phyloP scores from a whole-genome alignment of 169 alveolate species.

The Sarcocystis neurona region DNA sequence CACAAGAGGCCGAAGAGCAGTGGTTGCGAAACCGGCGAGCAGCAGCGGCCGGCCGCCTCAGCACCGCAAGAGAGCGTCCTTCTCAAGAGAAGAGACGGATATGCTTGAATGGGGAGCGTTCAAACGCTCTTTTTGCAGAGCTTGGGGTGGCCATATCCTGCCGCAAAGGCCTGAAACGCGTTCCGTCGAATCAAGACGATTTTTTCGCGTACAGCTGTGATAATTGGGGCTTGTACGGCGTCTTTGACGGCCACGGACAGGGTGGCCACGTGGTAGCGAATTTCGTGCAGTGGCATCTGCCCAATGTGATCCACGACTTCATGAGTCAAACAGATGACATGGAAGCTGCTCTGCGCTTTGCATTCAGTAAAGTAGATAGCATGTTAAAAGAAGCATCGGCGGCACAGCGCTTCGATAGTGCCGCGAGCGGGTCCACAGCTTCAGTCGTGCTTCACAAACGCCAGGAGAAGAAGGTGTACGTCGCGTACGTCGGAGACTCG shows the following conservation, averaged over 20 bases:
- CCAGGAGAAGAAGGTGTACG: slow-evolving; percentile 47
- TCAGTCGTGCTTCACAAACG: slow-evolving; percentile 53
- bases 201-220: slow-evolving; percentile 57
- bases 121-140: slow-evolving; percentile 45
- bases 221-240: slow-evolving; percentile 69
- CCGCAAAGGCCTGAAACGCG: slow-evolving; percentile 82
- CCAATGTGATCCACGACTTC: slow-evolving; percentile 59
- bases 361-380: not conserved
- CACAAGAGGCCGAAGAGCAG: not conserved
- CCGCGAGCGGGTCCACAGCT: slow-evolving; percentile 56
- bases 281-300: slow-evolving; percentile 78
- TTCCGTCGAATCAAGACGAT: slow-evolving; percentile 81
- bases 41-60: slow-evolving; percentile 42
- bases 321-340: not conserved
- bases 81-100: slow-evolving; percentile 32
- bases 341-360: not conserved
- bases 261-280: slow-evolving; percentile 35
- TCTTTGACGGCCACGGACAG: slow-evolving; percentile 87
- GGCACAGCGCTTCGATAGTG: slow-evolving; percentile 39
- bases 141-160: slow-evolving; percentile 79
- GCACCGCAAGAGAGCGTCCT: slow-evolving; percentile 25
- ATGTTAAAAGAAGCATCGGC: slow-evolving; percentile 27
- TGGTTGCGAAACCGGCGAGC: not conserved
- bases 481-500: slow-evolving; percentile 89
- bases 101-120: slow-evolving; percentile 3